Conservation (phyloP, 1,139 yeast genomes). For the Saccharomyces hybrid region DNA sequence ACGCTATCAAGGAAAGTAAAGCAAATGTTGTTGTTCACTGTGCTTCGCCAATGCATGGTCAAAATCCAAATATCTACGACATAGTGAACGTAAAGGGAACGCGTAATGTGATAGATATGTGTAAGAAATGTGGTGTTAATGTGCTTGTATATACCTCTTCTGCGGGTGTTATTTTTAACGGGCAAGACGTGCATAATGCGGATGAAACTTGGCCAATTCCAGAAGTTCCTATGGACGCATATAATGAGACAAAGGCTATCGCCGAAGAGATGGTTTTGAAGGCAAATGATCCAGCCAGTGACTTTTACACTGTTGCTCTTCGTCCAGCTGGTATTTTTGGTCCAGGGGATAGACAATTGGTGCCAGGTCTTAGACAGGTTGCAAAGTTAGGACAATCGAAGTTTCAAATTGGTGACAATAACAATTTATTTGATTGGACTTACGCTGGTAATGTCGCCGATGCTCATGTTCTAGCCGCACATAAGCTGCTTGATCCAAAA, state of each 20-base stretch:
- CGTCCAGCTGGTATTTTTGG: slow-evolving; percentile 99
- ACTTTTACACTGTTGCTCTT: slow-evolving; percentile 69
- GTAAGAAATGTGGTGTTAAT: slow-evolving; percentile 45
- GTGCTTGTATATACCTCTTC: slow-evolving; percentile 92
- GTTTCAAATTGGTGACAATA: slow-evolving; percentile 90
- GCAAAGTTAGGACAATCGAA: slow-evolving; percentile 84
- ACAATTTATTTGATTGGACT: slow-evolving; percentile 91
- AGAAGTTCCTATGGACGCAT: slow-evolving; percentile 87
- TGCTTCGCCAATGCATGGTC: slow-evolving; percentile 93
- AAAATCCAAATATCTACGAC: slow-evolving; percentile 68
- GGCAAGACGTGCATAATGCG: slow-evolving; percentile 82
- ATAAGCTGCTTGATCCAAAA: slow-evolving; percentile 49
- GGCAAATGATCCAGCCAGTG: slow-evolving; percentile 49
- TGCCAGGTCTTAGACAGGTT: slow-evolving; percentile 84
- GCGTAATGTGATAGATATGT: slow-evolving; percentile 57
- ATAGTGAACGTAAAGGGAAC: slow-evolving; percentile 93
- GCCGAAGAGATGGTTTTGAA: slow-evolving; percentile 79
- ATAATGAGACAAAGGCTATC: slow-evolving; percentile 87
- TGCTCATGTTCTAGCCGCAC: slow-evolving; percentile 88
- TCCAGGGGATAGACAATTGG: slow-evolving; percentile 95
- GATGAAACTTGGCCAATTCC: slow-evolving; percentile 95
- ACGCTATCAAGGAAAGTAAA: slow-evolving; percentile 51
- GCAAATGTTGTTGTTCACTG: slow-evolving; percentile 87
- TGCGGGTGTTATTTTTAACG: slow-evolving; percentile 95
- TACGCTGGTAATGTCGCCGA: slow-evolving; percentile 98